Evolutionary conservation across 257 asterid genomes (phyloP).

Genomic region (Gardenia jasminoides): DNA sequence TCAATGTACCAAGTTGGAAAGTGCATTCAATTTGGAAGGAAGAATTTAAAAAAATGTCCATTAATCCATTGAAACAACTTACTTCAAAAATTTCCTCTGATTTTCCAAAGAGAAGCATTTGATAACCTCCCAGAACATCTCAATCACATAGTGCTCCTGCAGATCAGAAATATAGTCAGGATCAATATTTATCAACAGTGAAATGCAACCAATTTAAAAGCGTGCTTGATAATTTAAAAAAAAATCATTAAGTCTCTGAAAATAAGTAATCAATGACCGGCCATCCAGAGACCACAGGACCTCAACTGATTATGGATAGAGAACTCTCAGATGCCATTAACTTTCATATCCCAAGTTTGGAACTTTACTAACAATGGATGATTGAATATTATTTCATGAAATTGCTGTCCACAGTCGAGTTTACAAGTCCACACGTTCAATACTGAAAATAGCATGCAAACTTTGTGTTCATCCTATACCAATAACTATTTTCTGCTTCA

Average conservation of each 20-base stretch:
- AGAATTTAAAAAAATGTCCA: background rate
- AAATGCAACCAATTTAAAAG: background rate
- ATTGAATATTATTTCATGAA: background rate
- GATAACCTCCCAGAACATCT: conserved; percentile 94
- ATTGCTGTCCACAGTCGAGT: background rate
- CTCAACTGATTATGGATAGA: background rate
- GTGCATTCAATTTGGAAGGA: background rate
- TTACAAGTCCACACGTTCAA: background rate
- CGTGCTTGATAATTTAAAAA: background rate
- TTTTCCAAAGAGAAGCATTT: conserved; percentile 66
- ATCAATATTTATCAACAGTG: background rate
- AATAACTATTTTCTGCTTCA: background rate
- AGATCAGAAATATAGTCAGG: conserved; percentile 29
- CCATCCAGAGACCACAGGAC: background rate
- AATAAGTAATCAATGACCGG: background rate
- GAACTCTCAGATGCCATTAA: background rate
- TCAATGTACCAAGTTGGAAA: background rate
- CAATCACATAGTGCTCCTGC: conserved; percentile 89
- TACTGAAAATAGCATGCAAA: background rate
- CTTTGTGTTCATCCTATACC: background rate
- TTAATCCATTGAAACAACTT: conserved; percentile 27
- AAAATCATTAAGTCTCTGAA: background rate
- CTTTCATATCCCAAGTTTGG: background rate
- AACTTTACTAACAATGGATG: background rate
- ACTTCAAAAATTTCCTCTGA: conserved; percentile 89